Evolutionary conservation across 768 basidiomycete genomes (phyloP), one percentile per base, ranked within the genome.

Genomic region (Ramaria sp.): DNA sequence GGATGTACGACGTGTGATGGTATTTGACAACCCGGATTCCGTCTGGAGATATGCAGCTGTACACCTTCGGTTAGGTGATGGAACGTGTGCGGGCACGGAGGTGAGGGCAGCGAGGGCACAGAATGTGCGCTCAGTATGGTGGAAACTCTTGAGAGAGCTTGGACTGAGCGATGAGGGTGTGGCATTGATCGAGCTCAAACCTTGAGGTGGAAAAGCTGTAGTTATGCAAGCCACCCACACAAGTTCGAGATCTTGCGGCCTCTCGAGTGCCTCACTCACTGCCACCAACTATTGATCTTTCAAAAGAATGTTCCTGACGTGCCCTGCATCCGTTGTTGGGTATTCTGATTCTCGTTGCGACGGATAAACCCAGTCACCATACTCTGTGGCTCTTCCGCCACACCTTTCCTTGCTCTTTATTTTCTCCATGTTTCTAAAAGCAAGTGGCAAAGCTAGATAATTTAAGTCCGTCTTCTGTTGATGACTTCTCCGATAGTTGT

Each of bases 1-100:
- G 5, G 60, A 66, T 16, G 69, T 84, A 48, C 77, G 85, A 15
- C 66, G 68, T 54, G 64, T 62, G 41, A 88, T 90, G 84, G 66
- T 71, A 7, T 77, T 82, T 62, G 61, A 66, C 18, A 81, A 84
- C 59, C 66, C 73, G 5, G 59, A 67, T 10, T 69, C 89, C 1
- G 61, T 27, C 37, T 61, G 58, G 5, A 58, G 63, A 1, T 90
- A 82, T 61, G 62, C 85, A 20, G 83, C 77, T 1, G 75, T 76
- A 2, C 87, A 90, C 61, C 64, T 90, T 1, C 78, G 88, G 6
- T 60, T 87, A n/a, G 81, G 81, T 3, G 86, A 89, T 58, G 83
- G 85, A 1, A 59, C 67, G 0, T 92, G 89, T 64, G 45, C 45
- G 13, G 45, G n/a, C 12, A 69, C 67, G 58, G 60, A 58, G 16